Percentiles rank a stretch among this genome's conserved stretches.
Evolutionary conservation across 192 early-diverging fungal genomes (phyloP).

Genomic region (Allomyces macrogynus): DNA sequence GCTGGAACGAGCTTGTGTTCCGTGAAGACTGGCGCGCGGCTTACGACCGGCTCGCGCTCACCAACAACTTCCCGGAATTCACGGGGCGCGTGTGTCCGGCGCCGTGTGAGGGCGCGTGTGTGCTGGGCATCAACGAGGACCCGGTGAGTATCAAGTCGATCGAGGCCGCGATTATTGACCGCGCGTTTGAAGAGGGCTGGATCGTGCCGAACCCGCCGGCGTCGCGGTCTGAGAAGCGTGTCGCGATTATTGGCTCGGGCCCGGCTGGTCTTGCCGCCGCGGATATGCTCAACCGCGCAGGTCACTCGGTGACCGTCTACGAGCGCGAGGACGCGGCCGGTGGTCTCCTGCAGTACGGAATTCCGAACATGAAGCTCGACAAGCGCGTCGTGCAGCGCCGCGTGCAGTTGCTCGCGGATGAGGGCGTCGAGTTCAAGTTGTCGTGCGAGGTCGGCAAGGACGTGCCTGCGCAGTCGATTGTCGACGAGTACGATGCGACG

Average conservation of each 20-base stretch:
- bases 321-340: constrained; percentile 93
- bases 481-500: constrained; percentile 52
- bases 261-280: constrained; percentile 89
- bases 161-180: constrained; percentile 94
- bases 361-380: constrained; percentile 99
- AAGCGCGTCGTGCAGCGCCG: constrained; percentile 86
- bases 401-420: constrained; percentile 78
- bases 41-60: constrained; percentile 75
- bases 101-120: constrained; percentile 92
- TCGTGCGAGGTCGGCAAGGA: constrained; percentile 76
- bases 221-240: constrained; percentile 53
- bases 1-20: constrained; percentile 97
- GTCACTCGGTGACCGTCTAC: constrained; percentile 85
- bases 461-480: constrained; percentile 45
- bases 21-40: constrained; percentile 92
- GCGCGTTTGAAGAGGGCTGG: constrained; percentile 92
- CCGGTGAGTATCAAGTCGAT: constrained; percentile 95
- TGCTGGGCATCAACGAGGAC: constrained; percentile 79
- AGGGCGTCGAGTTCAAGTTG: constrained; percentile 78
- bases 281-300: constrained; percentile 93
- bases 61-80: constrained; percentile 99
- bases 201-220: constrained; percentile 68
- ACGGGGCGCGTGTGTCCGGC: constrained; percentile 97
- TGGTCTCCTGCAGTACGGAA: constrained; percentile 94
- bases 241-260: constrained; percentile 87